Conservation (phyloP, 495 filamentous ascomycete species). For the Aspergillus nidulans region DNA sequence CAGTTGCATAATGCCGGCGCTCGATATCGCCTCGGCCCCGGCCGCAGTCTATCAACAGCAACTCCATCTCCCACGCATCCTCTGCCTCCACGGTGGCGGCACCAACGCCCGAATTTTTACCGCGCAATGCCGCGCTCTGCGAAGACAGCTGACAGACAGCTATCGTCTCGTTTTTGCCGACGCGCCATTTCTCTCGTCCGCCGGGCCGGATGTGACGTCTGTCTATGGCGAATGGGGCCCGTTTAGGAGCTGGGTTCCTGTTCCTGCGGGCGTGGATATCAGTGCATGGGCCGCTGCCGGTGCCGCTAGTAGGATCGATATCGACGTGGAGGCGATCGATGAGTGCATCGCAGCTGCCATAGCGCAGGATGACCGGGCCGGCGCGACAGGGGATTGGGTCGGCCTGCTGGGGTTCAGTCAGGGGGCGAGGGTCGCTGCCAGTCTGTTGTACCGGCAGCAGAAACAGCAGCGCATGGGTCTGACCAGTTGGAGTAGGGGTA, state of each 20-base stretch:
- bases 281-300: background rate
- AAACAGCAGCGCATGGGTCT: background rate
- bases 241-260: constrained; percentile 52
- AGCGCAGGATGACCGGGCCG: background rate
- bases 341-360: background rate
- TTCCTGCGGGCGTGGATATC: constrained; percentile 12
- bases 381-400: background rate
- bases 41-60: no score
- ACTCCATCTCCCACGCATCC: constrained; percentile 54
- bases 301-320: no score
- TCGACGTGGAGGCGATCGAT: background rate
- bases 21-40: background rate
- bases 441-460: background rate
- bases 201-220: constrained; percentile 47
- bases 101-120: constrained; percentile 57
- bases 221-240: constrained; percentile 53
- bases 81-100: constrained; percentile 66
- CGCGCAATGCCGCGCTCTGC: constrained; percentile 52
- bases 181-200: constrained; percentile 43
- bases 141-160: constrained; percentile 33
- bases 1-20: no score
- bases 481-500: no score
- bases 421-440: background rate
- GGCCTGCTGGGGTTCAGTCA: constrained; percentile 6
- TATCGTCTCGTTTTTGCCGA: constrained; percentile 61